A percentile compares a stretch with the other conserved stretches of the same genome.
Evolutionary conservation across 345 rosid genomes (phyloP).

Genomic region (Crucihimalaya himalaica): DNA sequence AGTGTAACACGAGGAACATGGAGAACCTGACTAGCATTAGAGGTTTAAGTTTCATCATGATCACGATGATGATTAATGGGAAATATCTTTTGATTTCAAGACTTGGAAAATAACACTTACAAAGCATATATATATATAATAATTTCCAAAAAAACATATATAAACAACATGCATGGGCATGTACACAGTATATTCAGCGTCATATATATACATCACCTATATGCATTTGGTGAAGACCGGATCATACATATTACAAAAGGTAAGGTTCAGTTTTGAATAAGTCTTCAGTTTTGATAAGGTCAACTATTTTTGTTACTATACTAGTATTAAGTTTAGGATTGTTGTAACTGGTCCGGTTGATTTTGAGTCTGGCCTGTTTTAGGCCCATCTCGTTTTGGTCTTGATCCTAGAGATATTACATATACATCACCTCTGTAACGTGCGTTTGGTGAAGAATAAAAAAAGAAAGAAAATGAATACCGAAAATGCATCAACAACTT

Average conservation of each 20-base stretch:
- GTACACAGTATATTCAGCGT: not conserved
- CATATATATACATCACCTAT: slow-evolving; percentile 26
- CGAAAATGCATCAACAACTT: not conserved
- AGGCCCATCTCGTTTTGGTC: slow-evolving; percentile 7
- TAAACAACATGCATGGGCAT: slow-evolving; percentile 10
- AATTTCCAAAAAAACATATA: no score
- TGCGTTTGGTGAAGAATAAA: no score
- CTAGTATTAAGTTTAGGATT: not conserved
- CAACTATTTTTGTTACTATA: not conserved
- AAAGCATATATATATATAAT: slow-evolving; percentile 6
- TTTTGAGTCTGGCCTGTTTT: not conserved
- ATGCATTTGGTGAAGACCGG: slow-evolving; percentile 31
- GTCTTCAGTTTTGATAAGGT: slow-evolving; percentile 4
- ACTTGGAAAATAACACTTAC: not conserved
- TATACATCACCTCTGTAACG: not conserved
- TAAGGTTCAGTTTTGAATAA: slow-evolving; percentile 24
- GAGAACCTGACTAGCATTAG: not conserved
- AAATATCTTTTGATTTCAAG: not conserved
- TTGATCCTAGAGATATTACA: not conserved
- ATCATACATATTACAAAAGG: slow-evolving; percentile 16
- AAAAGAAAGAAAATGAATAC: no score
- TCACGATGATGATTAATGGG: not conserved
- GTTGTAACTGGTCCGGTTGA: not conserved
- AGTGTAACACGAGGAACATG: slow-evolving; percentile 15
- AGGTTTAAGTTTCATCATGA: slow-evolving; percentile 14